phyloP scores from a whole-genome alignment of 495 filamentous ascomycete genomes.

The Aspergillus hancockii region DNA sequence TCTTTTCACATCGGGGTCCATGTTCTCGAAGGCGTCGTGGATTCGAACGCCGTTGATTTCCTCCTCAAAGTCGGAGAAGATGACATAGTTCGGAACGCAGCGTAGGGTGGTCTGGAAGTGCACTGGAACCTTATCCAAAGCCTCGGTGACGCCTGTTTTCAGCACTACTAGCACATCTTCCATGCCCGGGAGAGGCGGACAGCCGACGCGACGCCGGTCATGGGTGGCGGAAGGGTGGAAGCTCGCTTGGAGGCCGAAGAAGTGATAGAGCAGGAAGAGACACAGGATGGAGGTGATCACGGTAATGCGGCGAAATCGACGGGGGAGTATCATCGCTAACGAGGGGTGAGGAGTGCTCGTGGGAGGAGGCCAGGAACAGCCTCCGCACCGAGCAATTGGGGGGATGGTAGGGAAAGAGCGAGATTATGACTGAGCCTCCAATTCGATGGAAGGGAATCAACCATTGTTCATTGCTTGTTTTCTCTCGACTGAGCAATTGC shows the following conservation, averaged over 20 bases:
- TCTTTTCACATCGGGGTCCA: conserved; percentile 37
- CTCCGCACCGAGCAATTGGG: conserved; percentile 4
- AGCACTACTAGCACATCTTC: conserved; percentile 47
- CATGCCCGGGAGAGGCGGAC: conserved; percentile 44
- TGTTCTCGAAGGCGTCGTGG: conserved; percentile 49
- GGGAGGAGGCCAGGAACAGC: conserved; percentile 3
- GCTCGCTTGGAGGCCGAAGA: conserved; percentile 28
- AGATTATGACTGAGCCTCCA: conserved; percentile 18
- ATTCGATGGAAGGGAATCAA: background rate
- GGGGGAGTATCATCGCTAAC: conserved; percentile 29
- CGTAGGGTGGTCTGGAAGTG: conserved; percentile 54
- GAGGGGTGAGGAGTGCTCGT: conserved; percentile 1
- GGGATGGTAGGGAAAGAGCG: background rate
- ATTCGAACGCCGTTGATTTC: conserved; percentile 47
- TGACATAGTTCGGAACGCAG: conserved; percentile 54
- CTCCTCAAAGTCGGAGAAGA: conserved; percentile 58
- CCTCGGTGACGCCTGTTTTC: conserved; percentile 50
- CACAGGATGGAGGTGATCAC: conserved; percentile 28
- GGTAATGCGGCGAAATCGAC: conserved; percentile 30
- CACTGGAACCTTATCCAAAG: conserved; percentile 44
- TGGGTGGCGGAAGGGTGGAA: conserved; percentile 16
- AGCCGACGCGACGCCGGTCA: conserved; percentile 23
- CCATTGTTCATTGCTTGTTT: conserved; percentile 8
- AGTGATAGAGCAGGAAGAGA: conserved; percentile 36
- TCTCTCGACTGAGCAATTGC: background rate